Conservation (phyloP, 148 eudicot genomes). For the Agrostemma githago region DNA sequence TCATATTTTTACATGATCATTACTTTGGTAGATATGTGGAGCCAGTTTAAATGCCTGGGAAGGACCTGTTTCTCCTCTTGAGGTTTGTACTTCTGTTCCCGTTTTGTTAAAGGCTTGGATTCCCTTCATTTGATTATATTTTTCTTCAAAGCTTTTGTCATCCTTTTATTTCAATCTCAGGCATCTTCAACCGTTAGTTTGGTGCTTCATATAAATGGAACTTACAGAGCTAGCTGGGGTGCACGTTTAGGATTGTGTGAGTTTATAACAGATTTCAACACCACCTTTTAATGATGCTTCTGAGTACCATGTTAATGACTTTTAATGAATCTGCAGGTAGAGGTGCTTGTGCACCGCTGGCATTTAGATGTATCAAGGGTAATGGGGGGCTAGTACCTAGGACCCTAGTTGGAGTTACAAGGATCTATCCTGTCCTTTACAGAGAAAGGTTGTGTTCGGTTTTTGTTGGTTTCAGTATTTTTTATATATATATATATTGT, state of each 20-base stretch:
- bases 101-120: constrained; percentile 6
- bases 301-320: constrained; percentile 15
- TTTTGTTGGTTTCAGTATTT: constrained; percentile 9
- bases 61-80: constrained; percentile 82
- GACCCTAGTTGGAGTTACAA: constrained; percentile 70
- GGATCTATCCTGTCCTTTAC: constrained; percentile 86
- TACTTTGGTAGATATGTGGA: constrained; percentile 78
- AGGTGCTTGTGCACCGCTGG: constrained; percentile 56
- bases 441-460: constrained; percentile 59
- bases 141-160: constrained; percentile 2
- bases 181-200: constrained; percentile 47
- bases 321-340: constrained; percentile 43
- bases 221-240: constrained; percentile 90
- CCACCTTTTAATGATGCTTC: constrained; percentile 8
- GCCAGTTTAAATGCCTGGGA: constrained; percentile 76
- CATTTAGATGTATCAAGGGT: constrained; percentile 80
- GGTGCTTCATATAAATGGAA: constrained; percentile 79
- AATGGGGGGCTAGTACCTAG: constrained; percentile 80
- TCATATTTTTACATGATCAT: constrained; percentile 5
- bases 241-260: constrained; percentile 90
- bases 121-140: not conserved
- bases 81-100: constrained; percentile 40
- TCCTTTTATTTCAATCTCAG: constrained; percentile 34
- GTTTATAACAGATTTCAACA: constrained; percentile 21
- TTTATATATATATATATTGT: not conserved